Conservation (phyloP, 2,329 filamentous ascomycete genomes). For the Bipolaris sorokiniana region DNA sequence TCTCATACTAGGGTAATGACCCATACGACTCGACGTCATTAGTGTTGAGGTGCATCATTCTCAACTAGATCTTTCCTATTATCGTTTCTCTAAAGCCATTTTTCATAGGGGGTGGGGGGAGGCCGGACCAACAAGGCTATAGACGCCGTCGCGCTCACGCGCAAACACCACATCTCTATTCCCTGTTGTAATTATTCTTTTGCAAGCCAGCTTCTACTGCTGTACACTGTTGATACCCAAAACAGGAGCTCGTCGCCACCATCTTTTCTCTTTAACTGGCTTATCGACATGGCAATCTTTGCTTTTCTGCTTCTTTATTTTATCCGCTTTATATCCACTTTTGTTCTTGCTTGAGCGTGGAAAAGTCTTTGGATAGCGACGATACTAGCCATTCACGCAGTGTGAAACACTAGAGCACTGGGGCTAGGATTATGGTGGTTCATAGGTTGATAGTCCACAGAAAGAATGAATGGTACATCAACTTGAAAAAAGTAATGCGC, state of each 20-base stretch:
- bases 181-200: conserved; percentile 20
- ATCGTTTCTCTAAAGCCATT: conserved; percentile 3
- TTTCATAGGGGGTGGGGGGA: conserved; percentile 14
- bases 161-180: conserved; percentile 15
- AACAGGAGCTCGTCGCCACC: conserved; percentile 8
- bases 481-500: neutral
- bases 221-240: conserved; percentile 24
- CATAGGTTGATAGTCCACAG: conserved; percentile 9
- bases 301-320: conserved; percentile 1
- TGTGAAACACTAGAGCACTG: neutral
- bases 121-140: conserved; percentile 12
- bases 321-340: conserved; percentile 2
- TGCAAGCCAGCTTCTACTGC: conserved; percentile 5
- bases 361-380: neutral
- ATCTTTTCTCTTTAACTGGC: conserved; percentile 1
- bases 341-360: neutral
- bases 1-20: conserved; percentile 5
- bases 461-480: conserved; percentile 7
- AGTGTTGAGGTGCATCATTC: conserved; percentile 1
- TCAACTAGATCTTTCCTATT: conserved; percentile 1
- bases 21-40: conserved; percentile 11
- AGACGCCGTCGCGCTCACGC: conserved; percentile 25
- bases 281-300: conserved; percentile 1
- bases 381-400: neutral
- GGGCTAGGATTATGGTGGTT: neutral